Base-by-base conservation (phyloP, 108 stramenopile genomes). In the Skeletonema marinoi region DNA sequence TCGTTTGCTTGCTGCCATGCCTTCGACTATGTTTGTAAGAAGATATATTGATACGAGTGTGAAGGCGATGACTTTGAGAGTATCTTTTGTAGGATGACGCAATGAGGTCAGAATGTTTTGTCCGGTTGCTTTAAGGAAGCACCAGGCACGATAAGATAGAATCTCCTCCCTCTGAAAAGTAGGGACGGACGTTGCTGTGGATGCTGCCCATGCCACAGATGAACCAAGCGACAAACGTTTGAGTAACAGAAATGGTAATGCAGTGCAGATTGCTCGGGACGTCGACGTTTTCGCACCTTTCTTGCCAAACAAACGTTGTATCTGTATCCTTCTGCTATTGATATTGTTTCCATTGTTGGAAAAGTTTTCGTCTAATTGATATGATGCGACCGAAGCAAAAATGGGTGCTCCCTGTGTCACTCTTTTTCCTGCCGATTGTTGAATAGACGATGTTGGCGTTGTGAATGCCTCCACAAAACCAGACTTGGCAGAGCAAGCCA, bases 1-100 rank as follows among this genome's bases (percentile, higher is more conserved):
- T 62, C 94, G 50, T 3, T 60, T 54, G 10, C 33, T 46, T 62
- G 82, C 82, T 32, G 32, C 41, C 32, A 77, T 35, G 6, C 54
- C 56, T 62, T 77, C 82, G 3, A 69, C 56, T 32, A 66, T 11
- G 59, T 44, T 72, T 19, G 6, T 56, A 29, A 56, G 25, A 29
- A 56, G 54, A 25, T 56, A 56, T 29, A 56, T 29, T 56, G 54
- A 56, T 56, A 56, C 10, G 25, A 17, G 25, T 56, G 25, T 29
- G 10, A 29, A 56, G 54, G 25, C 25, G 4, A 56, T 56, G 9
- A 9, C 25, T 56, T 25, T 56, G 25, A 50, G 19, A 17, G 48
- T 50, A 17, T 50, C 48, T 50, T n/a, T 19, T 6, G 54, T 56
- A 6, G 54, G 54, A 56, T 56, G 6, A 56, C 54, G 25, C 19